These are phyloP conservation scores for Daldinia sp. DNA, from an alignment of 2,329 filamentous ascomycete genomes.

Conservation along the genomic window DNA sequence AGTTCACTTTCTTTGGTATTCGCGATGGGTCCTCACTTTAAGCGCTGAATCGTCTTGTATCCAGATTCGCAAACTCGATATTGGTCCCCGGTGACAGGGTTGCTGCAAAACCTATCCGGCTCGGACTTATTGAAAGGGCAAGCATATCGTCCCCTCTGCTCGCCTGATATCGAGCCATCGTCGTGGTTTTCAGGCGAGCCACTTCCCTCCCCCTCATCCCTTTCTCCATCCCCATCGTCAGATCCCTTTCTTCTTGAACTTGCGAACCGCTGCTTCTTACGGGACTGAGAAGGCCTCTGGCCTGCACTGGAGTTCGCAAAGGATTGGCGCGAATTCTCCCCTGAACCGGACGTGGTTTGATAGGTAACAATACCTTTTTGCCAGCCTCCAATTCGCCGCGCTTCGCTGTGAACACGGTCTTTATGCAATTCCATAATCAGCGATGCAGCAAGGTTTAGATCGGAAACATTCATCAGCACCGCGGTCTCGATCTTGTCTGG, in stretches of 20 bases:
- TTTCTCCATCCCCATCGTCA: slow-evolving; percentile 28
- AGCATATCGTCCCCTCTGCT: slow-evolving; percentile 16
- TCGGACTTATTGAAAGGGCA: slow-evolving; percentile 34
- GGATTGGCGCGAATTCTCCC: slow-evolving; percentile 1
- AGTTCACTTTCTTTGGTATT: background rate
- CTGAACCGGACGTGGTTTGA: slow-evolving; percentile 3
- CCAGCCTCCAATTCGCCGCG: slow-evolving; percentile 29
- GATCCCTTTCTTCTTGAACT: slow-evolving; percentile 6
- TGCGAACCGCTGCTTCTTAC: slow-evolving; percentile 15
- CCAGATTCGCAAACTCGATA: slow-evolving; percentile 30
- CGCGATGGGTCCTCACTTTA: slow-evolving; percentile 18
- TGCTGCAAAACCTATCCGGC: slow-evolving; percentile 21
- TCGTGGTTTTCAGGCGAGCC: slow-evolving; percentile 21
- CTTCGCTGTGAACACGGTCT: slow-evolving; percentile 22
- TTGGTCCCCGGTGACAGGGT: slow-evolving; percentile 14
- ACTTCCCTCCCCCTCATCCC: slow-evolving; percentile 25
- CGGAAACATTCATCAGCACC: slow-evolving; percentile 16
- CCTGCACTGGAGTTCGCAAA: slow-evolving; percentile 3
- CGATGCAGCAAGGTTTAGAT: slow-evolving; percentile 24
- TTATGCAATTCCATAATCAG: slow-evolving; percentile 30
- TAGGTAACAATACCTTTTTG: slow-evolving; percentile 27
- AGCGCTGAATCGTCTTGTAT: slow-evolving; percentile 27
- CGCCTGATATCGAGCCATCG: slow-evolving; percentile 13
- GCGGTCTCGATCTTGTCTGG: slow-evolving; percentile 28
- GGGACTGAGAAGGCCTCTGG: slow-evolving; percentile 6